Conservation (phyloP, 148 eudicot species). For the Nepenthes mirabilis region DNA sequence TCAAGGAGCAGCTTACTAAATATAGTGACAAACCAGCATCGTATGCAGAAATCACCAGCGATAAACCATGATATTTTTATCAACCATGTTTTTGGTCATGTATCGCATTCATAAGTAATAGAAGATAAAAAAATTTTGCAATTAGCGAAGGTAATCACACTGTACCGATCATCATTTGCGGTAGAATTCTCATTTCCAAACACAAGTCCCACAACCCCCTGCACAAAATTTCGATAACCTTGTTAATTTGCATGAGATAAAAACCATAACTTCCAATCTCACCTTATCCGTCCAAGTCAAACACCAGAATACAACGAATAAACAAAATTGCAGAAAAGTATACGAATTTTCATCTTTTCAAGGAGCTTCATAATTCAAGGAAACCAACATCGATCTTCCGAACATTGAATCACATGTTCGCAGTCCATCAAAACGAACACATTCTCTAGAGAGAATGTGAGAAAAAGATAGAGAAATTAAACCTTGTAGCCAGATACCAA, state of each 20-base stretch:
- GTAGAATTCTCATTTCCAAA: conserved; percentile 78
- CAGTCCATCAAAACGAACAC: too few species aligned
- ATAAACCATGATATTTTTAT: too few species aligned
- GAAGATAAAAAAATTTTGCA: background rate
- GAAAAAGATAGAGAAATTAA: conserved; percentile 1
- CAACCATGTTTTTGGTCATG: too few species aligned
- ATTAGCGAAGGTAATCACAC: background rate
- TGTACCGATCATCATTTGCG: conserved; percentile 78
- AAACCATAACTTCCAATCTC: background rate
- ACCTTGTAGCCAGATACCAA: conserved; percentile 45
- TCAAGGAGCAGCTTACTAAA: too few species aligned
- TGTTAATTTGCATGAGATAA: background rate
- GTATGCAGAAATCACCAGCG: too few species aligned
- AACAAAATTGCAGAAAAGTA: too few species aligned
- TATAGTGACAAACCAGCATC: too few species aligned
- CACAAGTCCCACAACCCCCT: conserved; percentile 89
- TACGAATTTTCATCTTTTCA: too few species aligned
- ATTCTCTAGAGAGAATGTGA: background rate
- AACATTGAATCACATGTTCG: too few species aligned
- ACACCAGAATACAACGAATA: background rate
- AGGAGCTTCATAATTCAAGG: background rate
- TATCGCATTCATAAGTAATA: background rate
- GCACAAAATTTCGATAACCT: conserved; percentile 18
- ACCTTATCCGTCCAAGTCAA: background rate
- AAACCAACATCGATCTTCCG: too few species aligned